Conservation (phyloP, 306 rosid genomes). For the Pyrus betulifolia region DNA sequence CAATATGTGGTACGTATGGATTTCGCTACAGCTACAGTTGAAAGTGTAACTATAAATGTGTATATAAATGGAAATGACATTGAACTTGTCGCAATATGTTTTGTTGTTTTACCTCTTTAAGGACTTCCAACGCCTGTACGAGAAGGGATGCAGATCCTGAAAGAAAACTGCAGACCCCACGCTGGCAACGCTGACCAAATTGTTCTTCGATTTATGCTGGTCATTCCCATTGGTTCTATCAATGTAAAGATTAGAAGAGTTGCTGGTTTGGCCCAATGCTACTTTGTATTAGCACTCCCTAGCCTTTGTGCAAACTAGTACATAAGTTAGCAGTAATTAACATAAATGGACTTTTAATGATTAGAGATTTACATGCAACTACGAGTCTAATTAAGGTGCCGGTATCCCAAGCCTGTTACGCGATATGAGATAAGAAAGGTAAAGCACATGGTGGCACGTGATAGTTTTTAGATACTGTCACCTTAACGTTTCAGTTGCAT, state of each 20-base stretch:
- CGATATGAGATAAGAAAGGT: too few relatives aligned
- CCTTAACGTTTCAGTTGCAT: accelerated
- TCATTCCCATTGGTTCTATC: slow-evolving; percentile 14
- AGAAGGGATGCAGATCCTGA: slow-evolving; percentile 48
- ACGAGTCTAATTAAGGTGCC: too few relatives aligned
- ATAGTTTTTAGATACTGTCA: too few relatives aligned
- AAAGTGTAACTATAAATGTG: too few relatives aligned
- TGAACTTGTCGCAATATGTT: not conserved
- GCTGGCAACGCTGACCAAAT: slow-evolving; percentile 67
- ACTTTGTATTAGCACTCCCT: not conserved
- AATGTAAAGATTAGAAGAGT: slow-evolving; percentile 7
- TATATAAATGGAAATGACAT: not conserved
- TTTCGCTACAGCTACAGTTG: too few relatives aligned
- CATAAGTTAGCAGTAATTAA: not conserved
- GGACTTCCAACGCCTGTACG: slow-evolving; percentile 65
- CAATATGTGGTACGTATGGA: too few relatives aligned
- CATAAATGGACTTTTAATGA: too few relatives aligned
- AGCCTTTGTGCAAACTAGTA: not conserved
- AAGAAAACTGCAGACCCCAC: slow-evolving; percentile 81
- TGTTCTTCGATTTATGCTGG: not conserved
- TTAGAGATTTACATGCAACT: too few relatives aligned
- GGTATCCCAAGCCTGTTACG: too few relatives aligned
- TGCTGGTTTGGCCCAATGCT: not conserved
- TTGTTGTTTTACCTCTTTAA: slow-evolving; percentile 50
- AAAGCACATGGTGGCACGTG: too few relatives aligned